Base-by-base conservation (phyloP, 768 basidiomycete species). In the Dioszegia aurantiaca region DNA sequence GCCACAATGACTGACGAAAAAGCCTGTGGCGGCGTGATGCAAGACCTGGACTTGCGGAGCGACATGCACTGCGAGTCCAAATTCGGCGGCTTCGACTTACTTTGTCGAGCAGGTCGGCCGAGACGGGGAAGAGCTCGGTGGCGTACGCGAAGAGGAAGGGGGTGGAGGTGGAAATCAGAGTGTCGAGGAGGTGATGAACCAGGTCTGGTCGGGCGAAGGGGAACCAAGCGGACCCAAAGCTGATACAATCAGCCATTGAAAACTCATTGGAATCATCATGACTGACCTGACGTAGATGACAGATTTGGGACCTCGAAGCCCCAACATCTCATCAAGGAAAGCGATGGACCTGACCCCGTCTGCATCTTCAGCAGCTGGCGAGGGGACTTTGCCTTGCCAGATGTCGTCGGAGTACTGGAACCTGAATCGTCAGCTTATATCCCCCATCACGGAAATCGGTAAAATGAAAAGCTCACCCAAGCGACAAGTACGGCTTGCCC, bases 91-190 rank as follows among this genome's bases (percentile, higher is more conserved):
- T 14, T 62, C 44, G 39, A 69, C 30, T 39, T 14, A 69, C 30
- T 39, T 14, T 48, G 9, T 61, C 56, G 9, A 58, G 24, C 24
- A 65, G 21, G 4, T 61, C 64, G 10, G 43, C 24, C 27, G 64
- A 57, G 5, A 59, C 21, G 11, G 37, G 28, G 17, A 48, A 45
- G 3, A 65, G 21, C 12, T 41, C 53, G 2, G 64, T 61, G 11
- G 67, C 63, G 45, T 65, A 56, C 16, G 64, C 64, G 51, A 63
- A 69, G 19, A 69, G 23, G 60, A 65, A 61, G 0, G 67, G 67
- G 43, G 52, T 23, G 1, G 45, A 40, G 26, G 26, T 19, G n/a
- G 58, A 62, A 23, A 55, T 39, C 3, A 69, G 55, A 10, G 67
- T 59, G n/a, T 62, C 46, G 39, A 69, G 39, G 14, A 69, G 46